Percentiles rank a stretch among this genome's conserved stretches.
These are phyloP conservation scores for Chlamydomonas sp. DNA, from an alignment of 139 green algal genomes.

Conservation along the genomic window DNA sequence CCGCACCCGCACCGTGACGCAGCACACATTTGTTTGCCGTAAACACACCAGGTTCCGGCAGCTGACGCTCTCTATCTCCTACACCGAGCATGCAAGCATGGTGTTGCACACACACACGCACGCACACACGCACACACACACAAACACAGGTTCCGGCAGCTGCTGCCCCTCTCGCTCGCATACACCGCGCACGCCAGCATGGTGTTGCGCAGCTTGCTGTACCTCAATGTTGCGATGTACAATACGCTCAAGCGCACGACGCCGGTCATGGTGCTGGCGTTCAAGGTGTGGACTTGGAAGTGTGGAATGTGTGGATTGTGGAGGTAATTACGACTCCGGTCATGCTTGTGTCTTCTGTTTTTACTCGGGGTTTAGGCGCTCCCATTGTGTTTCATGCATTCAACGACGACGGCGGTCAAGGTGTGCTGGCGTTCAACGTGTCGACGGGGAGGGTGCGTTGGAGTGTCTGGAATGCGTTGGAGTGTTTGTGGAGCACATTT, in stretches of 20 bases:
- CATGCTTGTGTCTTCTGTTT: too few species aligned
- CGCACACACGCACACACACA: too few species aligned
- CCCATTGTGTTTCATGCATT: too few species aligned
- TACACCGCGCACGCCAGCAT: constrained; percentile 4
- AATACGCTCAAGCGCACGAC: constrained; percentile 57
- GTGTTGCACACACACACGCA: constrained; percentile 8
- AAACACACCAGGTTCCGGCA: neutral
- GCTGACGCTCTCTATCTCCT: constrained; percentile 7
- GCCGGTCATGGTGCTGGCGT: constrained; percentile 44
- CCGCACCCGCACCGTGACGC: neutral
- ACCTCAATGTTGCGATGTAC: constrained; percentile 38
- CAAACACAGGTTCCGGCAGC: neutral
- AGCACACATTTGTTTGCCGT: neutral
- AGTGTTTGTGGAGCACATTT: too few species aligned
- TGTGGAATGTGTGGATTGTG: too few species aligned
- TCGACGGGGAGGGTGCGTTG: too few species aligned
- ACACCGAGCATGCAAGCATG: constrained; percentile 3
- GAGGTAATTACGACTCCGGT: too few species aligned
- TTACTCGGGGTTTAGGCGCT: too few species aligned
- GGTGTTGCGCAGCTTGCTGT: constrained; percentile 3
- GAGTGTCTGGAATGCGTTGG: too few species aligned
- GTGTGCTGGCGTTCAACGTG: too few species aligned
- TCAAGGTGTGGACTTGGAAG: constrained; percentile 53
- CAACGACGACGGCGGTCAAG: too few species aligned
- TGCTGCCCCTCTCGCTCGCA: constrained; percentile 8